Percentiles rank a stretch among this genome's conserved stretches.
Evolutionary conservation across 2,329 filamentous ascomycete species (phyloP).

Genomic region (Nothomitra cinnamomea): DNA sequence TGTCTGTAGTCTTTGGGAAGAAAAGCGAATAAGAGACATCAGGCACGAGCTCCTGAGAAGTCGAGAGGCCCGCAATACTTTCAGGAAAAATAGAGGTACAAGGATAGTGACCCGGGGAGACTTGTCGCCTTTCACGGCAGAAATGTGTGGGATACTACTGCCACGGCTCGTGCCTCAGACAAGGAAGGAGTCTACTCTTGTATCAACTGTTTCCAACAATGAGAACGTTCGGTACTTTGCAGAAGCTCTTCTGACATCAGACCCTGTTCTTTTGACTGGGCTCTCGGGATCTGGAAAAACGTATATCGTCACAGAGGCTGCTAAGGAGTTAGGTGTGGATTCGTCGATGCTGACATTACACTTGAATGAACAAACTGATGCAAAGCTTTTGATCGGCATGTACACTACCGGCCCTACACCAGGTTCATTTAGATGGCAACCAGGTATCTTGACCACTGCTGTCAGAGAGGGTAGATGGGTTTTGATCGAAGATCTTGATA

Average conservation of each 20-base stretch:
- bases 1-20: constrained; percentile 37
- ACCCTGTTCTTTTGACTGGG: constrained; percentile 68
- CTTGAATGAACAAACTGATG: constrained; percentile 94
- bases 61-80: constrained; percentile 5
- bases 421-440: constrained; percentile 80
- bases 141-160: constrained; percentile 50
- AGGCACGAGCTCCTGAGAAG: background rate
- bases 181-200: constrained; percentile 33
- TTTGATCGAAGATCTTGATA: constrained; percentile 88
- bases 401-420: constrained; percentile 81
- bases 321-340: constrained; percentile 60
- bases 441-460: constrained; percentile 84
- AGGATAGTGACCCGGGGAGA: constrained; percentile 18
- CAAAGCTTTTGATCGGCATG: constrained; percentile 86
- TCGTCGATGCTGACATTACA: constrained; percentile 82
- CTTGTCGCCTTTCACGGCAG: constrained; percentile 43
- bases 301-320: constrained; percentile 64
- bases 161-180: constrained; percentile 40
- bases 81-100: constrained; percentile 5
- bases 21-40: constrained; percentile 30
- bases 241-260: constrained; percentile 43
- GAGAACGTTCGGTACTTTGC: constrained; percentile 57
- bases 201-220: constrained; percentile 56
- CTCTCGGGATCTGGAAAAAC: constrained; percentile 84
- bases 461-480: constrained; percentile 93